Conservation (phyloP, 2,329 filamentous ascomycete genomes). For the Emmonsiellopsis sp. region DNA sequence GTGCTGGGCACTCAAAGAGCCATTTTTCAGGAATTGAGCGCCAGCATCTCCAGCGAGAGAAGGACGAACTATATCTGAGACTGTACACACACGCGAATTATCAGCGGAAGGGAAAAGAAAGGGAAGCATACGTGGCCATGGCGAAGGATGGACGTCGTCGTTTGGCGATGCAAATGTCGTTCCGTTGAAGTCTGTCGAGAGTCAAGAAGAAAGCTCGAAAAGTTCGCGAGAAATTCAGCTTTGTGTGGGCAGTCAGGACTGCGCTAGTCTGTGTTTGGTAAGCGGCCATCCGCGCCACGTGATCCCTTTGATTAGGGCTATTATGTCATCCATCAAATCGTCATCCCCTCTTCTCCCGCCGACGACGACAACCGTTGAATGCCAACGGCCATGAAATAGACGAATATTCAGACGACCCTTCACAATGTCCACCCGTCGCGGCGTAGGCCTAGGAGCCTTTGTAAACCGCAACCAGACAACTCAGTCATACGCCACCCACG, state of each 20-base stretch:
- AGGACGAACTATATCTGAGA: slow-evolving; percentile 71
- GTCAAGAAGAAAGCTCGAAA: slow-evolving; percentile 15
- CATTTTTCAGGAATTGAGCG: slow-evolving; percentile 11
- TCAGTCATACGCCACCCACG: slow-evolving; percentile 84
- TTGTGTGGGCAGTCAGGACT: slow-evolving; percentile 24
- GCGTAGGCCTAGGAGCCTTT: slow-evolving; percentile 84
- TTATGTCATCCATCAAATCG: slow-evolving; percentile 15
- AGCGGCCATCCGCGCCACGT: background rate
- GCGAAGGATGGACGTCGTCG: slow-evolving; percentile 39
- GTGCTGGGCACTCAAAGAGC: slow-evolving; percentile 37
- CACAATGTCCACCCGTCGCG: slow-evolving; percentile 41
- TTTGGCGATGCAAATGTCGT: slow-evolving; percentile 28
- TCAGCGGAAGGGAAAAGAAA: slow-evolving; percentile 27
- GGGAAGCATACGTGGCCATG: slow-evolving; percentile 53
- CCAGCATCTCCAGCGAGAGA: slow-evolving; percentile 57
- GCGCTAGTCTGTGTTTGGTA: slow-evolving; percentile 15
- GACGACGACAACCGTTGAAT: background rate
- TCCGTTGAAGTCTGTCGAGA: slow-evolving; percentile 10
- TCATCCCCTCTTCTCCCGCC: background rate
- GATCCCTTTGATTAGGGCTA: slow-evolving; percentile 13
- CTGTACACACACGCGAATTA: slow-evolving; percentile 38
- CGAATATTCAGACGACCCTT: background rate
- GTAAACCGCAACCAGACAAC: slow-evolving; percentile 74
- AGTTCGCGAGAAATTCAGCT: slow-evolving; percentile 15
- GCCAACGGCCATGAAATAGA: background rate